Base-by-base conservation (phyloP, 768 basidiomycete genomes). In the Termitomyces sp. region DNA sequence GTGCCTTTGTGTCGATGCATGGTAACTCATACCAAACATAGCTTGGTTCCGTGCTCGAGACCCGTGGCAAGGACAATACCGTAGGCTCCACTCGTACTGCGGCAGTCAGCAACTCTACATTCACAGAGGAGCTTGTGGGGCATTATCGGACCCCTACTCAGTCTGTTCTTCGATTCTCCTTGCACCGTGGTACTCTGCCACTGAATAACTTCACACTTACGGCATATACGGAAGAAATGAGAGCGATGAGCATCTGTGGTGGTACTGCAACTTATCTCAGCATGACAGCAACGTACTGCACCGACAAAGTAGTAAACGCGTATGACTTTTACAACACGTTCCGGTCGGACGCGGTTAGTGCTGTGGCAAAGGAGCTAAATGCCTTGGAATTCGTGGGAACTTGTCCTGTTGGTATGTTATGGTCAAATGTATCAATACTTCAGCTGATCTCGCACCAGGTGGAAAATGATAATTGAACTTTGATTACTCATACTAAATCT, bases 171-270 rank as follows among this genome's bases (percentile, higher is more conserved):
- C 56, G 42, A 15, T 61, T 58, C 34, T 49, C 47, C 24, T 34
- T 58, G 24, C 18, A 20, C 8, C 12, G 55, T 24, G 54, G 54
- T 1, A 47, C 61, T 39, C 27, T 46, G 6, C 37, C 30, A 18
- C 11, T 55, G 46, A 33, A 41, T 22, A n/a, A 34, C 24, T 39
- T 54, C 20, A 56, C n/a, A 9, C 31, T 60, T 20, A 16, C 7
- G 9, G 12, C 22, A 5, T 63, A 63, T 50, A 55, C 57, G 4
- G 62, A 63, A 20, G 62, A 63, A 31, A 7, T 56, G 15, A 47
- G 54, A 15, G 49, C 48, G 6, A 44, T 42, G 45, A 63, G 62
- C 51, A 61, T 63, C 16, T 63, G 62, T 22, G 54, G 59, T 9
- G 62, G 62, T 22, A 56, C 39, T 6, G 62, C 59, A 2, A 61